Evolutionary conservation across 108 stramenopile genomes (phyloP), one percentile per base, ranked within the genome.

Genomic region (Stephanodiscus minutulus): DNA sequence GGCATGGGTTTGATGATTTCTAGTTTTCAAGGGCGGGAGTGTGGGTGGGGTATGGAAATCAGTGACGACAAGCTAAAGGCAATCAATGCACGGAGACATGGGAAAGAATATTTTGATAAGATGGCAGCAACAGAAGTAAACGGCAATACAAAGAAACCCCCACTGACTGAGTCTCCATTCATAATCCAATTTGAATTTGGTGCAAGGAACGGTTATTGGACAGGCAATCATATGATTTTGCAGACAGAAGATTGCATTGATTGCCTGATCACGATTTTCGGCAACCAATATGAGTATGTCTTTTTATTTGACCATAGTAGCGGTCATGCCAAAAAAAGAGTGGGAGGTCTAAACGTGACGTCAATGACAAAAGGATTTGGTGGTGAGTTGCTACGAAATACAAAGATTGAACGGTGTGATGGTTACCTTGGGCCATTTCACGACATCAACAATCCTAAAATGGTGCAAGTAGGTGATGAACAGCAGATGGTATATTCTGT

Each of bases 131-230:
- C 21, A 2, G 60, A 35, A 8, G 60, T 61, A 2, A 3, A 31
- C 9, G 60, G 31, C n/a, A 61, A 8, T 1, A 0, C 60, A 27
- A 39, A n/a, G 20, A 61, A 61, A 36, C 33, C 3, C 3, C 25
- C 25, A 17, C 69, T 70, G 5, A 47, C 22, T 0, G 3, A 46
- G 0, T 59, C 43, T 5, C 58, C 69, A 17, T 58, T 46, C 29
- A 41, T 70, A 1, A 3, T 4, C 8, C 44, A 15, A 0, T 70
- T 70, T 13, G 39, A 17, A 0, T 70, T 31, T 29, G 43, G 69
- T 27, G 47, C 46, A 17, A 21, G 17, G 4, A 60, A 70, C 37
- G 69, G 69, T 0, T 70, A 49, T 21, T 70, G 69, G 58, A 70
- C 58, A 4, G 58, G 69, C 2, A 58, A 29, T 13, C 69, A 70